These are phyloP conservation scores for Arthrobotrys entomopaga DNA, from an alignment of 2,329 filamentous ascomycete species.

Conservation along the genomic window DNA sequence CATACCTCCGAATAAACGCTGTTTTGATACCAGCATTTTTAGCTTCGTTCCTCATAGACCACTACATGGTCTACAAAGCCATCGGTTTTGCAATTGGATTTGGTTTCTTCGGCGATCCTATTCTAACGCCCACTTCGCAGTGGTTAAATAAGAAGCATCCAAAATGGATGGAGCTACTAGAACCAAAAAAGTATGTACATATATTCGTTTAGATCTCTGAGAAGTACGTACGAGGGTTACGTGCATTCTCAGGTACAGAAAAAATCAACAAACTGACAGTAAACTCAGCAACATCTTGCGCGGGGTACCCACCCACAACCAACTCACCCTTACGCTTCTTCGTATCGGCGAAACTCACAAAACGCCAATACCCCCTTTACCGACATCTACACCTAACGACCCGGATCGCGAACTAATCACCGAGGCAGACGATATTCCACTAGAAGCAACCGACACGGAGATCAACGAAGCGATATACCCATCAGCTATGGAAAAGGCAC, in stretches of 20 bases:
- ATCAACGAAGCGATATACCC: conserved; percentile 70
- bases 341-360: conserved; percentile 83
- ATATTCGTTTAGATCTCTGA: conserved; percentile 56
- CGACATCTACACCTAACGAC: conserved; percentile 59
- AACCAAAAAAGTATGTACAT: conserved; percentile 59
- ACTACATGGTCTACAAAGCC: conserved; percentile 73
- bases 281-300: conserved; percentile 73
- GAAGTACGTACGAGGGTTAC: too few relatives aligned
- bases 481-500: conserved; percentile 64
- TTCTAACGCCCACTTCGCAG: conserved; percentile 70
- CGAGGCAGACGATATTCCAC: conserved; percentile 63
- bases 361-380: conserved; percentile 75
- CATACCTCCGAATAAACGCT: conserved; percentile 67
- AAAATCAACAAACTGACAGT: conserved; percentile 53
- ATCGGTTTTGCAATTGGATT: conserved; percentile 74
- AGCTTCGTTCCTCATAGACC: conserved; percentile 67
- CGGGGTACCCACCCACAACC: conserved; percentile 84
- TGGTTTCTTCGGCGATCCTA: conserved; percentile 80
- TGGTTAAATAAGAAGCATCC: conserved; percentile 68
- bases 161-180: conserved; percentile 37
- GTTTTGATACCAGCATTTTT: conserved; percentile 68
- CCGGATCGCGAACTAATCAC: conserved; percentile 65
- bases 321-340: conserved; percentile 81
- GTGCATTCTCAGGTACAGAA: too few relatives aligned
- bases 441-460: conserved; percentile 74